A percentile compares a stretch with the other conserved stretches of the same genome.
phyloP scores from a whole-genome alignment of 768 basidiomycete species.

The Pholiota molesta region DNA sequence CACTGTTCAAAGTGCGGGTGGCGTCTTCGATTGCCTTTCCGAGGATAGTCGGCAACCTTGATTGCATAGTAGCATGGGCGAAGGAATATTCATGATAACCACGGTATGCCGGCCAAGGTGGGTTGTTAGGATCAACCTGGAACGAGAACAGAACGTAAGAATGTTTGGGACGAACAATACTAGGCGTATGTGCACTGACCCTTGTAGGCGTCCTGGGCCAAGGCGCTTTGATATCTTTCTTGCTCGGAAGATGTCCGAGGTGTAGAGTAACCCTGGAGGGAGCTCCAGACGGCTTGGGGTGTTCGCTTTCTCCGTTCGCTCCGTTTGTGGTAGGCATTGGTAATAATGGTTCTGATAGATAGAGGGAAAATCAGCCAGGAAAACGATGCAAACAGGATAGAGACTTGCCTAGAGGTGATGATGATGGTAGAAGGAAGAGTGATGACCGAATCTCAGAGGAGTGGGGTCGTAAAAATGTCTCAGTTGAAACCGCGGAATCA shows the following conservation, averaged over 20 bases:
- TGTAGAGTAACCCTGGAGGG: conserved; percentile 71
- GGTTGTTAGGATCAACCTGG: conserved; percentile 82
- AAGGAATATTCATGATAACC: conserved; percentile 85
- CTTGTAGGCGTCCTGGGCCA: conserved; percentile 79
- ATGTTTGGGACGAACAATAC: background rate
- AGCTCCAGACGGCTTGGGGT: conserved; percentile 24
- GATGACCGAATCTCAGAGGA: background rate
- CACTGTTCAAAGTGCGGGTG: conserved; percentile 84
- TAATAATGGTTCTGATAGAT: background rate
- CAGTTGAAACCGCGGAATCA: background rate
- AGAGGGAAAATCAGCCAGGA: background rate
- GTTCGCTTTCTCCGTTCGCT: conserved; percentile 1
- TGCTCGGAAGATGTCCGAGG: conserved; percentile 74
- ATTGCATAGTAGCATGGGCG: conserved; percentile 93
- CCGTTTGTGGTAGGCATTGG: conserved; percentile 1
- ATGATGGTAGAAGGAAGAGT: background rate
- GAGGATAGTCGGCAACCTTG: conserved; percentile 92
- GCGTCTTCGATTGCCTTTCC: conserved; percentile 95
- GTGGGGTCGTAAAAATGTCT: background rate
- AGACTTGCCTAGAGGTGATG: background rate
- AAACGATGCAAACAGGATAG: too few relatives aligned
- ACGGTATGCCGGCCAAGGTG: conserved; percentile 81
- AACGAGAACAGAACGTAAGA: conserved; percentile 1
- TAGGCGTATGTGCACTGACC: conserved; percentile 36
- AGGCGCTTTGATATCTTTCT: conserved; percentile 69